phyloP scores from a whole-genome alignment of 441 rosid genomes.

The Jatropha podagrica region DNA sequence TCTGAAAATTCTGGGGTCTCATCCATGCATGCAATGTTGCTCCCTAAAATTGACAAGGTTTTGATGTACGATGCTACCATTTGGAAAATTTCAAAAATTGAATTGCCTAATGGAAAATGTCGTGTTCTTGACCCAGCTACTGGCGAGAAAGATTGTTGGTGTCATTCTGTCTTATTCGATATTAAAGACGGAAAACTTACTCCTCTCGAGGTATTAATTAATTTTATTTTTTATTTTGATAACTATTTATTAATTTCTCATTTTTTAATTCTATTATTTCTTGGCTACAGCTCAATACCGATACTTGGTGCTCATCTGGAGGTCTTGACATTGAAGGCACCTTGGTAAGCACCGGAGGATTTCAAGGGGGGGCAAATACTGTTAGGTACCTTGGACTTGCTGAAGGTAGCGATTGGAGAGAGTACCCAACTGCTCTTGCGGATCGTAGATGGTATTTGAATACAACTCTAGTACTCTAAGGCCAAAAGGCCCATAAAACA shows the following conservation, averaged over 20 bases:
- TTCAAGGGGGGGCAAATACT: constrained; percentile 41
- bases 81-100: constrained; percentile 50
- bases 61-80: constrained; percentile 74
- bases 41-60: constrained; percentile 59
- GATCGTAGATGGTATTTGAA: constrained; percentile 47
- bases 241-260: too few relatives aligned
- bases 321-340: constrained; percentile 50
- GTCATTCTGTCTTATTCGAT: constrained; percentile 59
- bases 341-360: constrained; percentile 62
- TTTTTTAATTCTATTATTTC: background rate
- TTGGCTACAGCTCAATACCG: constrained; percentile 35
- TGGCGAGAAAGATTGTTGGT: constrained; percentile 51
- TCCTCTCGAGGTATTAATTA: constrained; percentile 44
- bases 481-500: too few relatives aligned
- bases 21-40: constrained; percentile 68
- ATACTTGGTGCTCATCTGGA: constrained; percentile 79
- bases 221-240: too few relatives aligned
- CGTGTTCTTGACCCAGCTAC: constrained; percentile 36
- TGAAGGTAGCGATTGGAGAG: constrained; percentile 46
- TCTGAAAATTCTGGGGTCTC: constrained; percentile 63
- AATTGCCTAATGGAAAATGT: constrained; percentile 42
- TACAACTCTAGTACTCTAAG: background rate
- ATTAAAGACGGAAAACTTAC: constrained; percentile 34
- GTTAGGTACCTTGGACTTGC: constrained; percentile 39
- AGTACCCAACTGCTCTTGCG: constrained; percentile 46